A percentile compares a stretch with the other conserved stretches of the same genome.
Evolutionary conservation across 441 rosid genomes (phyloP).

Genomic region (Corymbia calophylla): DNA sequence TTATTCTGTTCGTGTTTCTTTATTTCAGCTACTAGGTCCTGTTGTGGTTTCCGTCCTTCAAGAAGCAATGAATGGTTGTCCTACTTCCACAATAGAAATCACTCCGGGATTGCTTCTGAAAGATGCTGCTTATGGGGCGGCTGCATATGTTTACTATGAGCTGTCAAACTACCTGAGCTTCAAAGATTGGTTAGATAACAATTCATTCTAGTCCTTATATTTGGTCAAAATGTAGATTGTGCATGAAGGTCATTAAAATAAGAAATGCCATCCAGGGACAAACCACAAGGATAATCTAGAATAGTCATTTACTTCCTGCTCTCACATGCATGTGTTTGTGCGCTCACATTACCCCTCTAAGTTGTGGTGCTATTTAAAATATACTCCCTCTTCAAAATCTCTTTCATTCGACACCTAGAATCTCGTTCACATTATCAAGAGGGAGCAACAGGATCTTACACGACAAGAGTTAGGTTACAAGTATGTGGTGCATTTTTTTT

Average conservation of each 20-base stretch:
- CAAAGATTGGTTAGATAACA: constrained; percentile 72
- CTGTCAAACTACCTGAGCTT: constrained; percentile 94
- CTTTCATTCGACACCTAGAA: background rate
- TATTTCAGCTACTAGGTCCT: constrained; percentile 79
- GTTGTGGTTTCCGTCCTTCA: constrained; percentile 90
- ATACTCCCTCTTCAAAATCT: background rate
- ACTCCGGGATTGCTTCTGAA: constrained; percentile 87
- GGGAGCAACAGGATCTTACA: background rate
- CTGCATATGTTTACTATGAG: constrained; percentile 98
- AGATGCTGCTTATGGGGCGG: constrained; percentile 98
- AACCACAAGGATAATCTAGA: background rate
- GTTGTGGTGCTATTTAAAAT: background rate
- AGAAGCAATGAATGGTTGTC: constrained; percentile 93
- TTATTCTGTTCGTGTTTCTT: constrained; percentile 16
- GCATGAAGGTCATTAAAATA: background rate
- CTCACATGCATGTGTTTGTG: background rate
- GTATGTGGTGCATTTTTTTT: background rate
- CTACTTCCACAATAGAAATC: constrained; percentile 72
- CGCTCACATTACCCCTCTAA: background rate
- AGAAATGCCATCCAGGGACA: background rate
- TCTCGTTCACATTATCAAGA: background rate
- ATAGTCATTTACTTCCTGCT: background rate
- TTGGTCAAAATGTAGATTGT: background rate
- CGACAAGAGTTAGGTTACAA: background rate
- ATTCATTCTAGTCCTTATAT: background rate